These are phyloP conservation scores for Staphylotrichum tortipilum DNA, from an alignment of 495 filamentous ascomycete genomes.

Conservation along the genomic window DNA sequence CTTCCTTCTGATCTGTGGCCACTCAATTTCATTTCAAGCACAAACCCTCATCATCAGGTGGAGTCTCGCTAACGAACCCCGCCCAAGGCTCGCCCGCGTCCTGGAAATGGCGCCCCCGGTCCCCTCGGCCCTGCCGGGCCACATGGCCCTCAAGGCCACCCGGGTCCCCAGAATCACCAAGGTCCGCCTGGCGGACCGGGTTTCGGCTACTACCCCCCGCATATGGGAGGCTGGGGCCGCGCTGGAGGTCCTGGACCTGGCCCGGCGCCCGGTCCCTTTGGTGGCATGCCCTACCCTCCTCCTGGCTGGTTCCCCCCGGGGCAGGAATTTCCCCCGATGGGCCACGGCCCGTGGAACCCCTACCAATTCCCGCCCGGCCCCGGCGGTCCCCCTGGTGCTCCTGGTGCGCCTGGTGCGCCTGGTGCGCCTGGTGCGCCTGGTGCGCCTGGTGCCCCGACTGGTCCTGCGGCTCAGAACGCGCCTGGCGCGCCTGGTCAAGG, in stretches of 20 bases:
- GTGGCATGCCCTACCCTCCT: conserved; percentile 43
- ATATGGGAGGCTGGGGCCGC: conserved; percentile 45
- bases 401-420: conserved; percentile 28
- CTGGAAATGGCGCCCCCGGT: conserved; percentile 26
- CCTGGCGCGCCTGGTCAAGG: conserved; percentile 19
- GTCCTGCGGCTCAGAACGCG: too few relatives aligned
- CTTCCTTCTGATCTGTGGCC: conserved; percentile 82
- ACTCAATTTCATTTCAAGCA: not conserved
- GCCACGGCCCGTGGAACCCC: conserved; percentile 49
- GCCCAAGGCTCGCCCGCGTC: conserved; percentile 33
- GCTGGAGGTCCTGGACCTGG: conserved; percentile 14
- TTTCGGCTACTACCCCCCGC: conserved; percentile 40
- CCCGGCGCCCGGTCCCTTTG: conserved; percentile 24
- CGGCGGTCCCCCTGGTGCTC: conserved; percentile 30
- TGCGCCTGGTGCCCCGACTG: conserved; percentile 22
- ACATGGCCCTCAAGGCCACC: conserved; percentile 20
- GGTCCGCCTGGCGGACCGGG: conserved; percentile 21
- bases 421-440: conserved; percentile 28
- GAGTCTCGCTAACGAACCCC: conserved; percentile 18
- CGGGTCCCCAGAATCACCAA: conserved; percentile 24
- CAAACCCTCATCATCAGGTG: not conserved
- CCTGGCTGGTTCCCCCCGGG: conserved; percentile 75
- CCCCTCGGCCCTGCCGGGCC: conserved; percentile 25
- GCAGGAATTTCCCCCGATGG: conserved; percentile 64
- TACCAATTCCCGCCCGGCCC: conserved; percentile 43